Evolutionary conservation across 2,329 filamentous ascomycete genomes (phyloP), one percentile per base, ranked within the genome.

Genomic region (Huntiella moniliformis): DNA sequence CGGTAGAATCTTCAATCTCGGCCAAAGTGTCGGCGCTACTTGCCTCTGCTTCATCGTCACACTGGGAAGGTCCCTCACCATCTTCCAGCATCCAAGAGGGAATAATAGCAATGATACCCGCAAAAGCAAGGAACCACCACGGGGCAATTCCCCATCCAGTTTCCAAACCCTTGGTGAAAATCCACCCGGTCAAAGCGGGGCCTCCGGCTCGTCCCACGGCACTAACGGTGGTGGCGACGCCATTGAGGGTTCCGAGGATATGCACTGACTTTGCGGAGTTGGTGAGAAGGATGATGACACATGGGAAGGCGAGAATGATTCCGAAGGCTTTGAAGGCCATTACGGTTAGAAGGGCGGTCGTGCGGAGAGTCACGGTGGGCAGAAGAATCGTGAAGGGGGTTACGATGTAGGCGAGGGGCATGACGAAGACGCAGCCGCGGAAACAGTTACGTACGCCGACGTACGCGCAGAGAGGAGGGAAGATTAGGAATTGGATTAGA

Each of bases 161-260:
- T 54, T 81, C 73, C 1, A 85, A 75, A 1, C 88, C 88, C 63
- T 73, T 75, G 0, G 76, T 80, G 56, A 94, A 95, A 0, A 77
- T 67, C 1, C 68, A 63, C 0, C 88, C 88, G 0, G 77, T 71
- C 32, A 80, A 60, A 0, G 82, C 82, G 0, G 91, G 88, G 0
- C 91, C 91, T 1, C 71, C 56, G 1, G 85, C 87, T 42, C 87
- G 68, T 1, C 87, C 88, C 4, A 95, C 60, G 0, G 83, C 86
- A 52, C 78, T 80, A 32, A 87, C 75, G 47, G 79, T 82, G 0
- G 87, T 94, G 0, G 85, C 87, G 51, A 94, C 77, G 2, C 88
- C 91, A 56, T 96, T 96, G 46, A 96, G 64, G 0, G 87, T 95
- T 1, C 86, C 87, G 4, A 96, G 70, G 7, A 93, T 73, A 38